phyloP scores from a whole-genome alignment of 306 rosid genomes.

The Cicer judaicum region DNA sequence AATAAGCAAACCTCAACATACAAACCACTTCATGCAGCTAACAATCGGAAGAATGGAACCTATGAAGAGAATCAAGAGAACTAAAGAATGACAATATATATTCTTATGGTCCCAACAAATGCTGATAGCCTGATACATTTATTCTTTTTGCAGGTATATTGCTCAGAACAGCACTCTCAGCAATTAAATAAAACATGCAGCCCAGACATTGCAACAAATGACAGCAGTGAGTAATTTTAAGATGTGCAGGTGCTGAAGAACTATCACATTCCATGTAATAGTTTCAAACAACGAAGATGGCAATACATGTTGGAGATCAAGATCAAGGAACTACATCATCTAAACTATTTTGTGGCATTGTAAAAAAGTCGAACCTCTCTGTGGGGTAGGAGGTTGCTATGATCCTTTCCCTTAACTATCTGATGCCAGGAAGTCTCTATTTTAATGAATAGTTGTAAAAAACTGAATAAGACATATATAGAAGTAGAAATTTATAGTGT shows the following conservation, averaged over 20 bases:
- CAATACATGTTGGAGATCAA: neutral
- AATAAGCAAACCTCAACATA: constrained; percentile 26
- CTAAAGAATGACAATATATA: constrained; percentile 14
- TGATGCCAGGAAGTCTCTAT: neutral
- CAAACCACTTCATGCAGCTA: constrained; percentile 4
- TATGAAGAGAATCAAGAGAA: constrained; percentile 4
- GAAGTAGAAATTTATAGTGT: neutral
- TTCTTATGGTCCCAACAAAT: neutral
- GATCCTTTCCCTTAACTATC: neutral
- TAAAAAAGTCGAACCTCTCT: neutral
- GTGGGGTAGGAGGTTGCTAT: neutral
- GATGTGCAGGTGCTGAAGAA: neutral
- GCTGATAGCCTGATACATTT: neutral
- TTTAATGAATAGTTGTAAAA: neutral
- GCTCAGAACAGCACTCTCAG: neutral
- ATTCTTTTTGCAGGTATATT: neutral
- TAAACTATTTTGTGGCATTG: neutral
- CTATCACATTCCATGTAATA: neutral
- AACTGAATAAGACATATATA: neutral
- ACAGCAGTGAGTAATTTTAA: neutral
- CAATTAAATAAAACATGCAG: neutral
- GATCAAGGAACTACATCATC: neutral
- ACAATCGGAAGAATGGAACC: neutral
- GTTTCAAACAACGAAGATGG: neutral
- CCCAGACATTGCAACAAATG: constrained; percentile 4